Evolutionary conservation across 148 eudicot species (phyloP).

Genomic region (Simmondsia chinensis): DNA sequence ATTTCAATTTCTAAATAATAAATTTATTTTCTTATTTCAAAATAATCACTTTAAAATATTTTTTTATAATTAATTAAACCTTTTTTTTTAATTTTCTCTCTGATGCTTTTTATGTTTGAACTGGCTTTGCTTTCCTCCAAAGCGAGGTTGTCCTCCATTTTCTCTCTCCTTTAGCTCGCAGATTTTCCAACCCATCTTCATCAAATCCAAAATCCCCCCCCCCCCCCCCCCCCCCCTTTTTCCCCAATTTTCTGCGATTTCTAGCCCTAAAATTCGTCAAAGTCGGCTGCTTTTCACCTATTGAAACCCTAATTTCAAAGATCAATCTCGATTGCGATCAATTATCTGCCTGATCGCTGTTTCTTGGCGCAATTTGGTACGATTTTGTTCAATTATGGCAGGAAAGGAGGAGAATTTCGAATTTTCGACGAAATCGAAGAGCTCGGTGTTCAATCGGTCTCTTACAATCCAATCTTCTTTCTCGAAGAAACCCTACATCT

Average conservation of each 20-base stretch:
- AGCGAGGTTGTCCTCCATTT: conserved; percentile 1
- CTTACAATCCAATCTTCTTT: conserved; percentile 30
- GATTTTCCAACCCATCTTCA: conserved; percentile 3
- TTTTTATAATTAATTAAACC: too few relatives aligned
- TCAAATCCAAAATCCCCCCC: background rate
- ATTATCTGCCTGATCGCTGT: too few relatives aligned
- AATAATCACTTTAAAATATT: too few relatives aligned
- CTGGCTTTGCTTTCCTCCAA: conserved; percentile 10
- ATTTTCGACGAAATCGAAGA: conserved; percentile 12
- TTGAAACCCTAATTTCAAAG: too few relatives aligned
- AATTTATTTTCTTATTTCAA: too few relatives aligned
- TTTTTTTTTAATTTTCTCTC: background rate
- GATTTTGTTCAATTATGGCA: too few relatives aligned
- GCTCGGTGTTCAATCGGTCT: conserved; percentile 38
- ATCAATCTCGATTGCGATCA: too few relatives aligned
- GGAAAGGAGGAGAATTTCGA: conserved; percentile 13
- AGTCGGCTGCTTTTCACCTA: too few relatives aligned
- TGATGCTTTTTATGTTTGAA: background rate
- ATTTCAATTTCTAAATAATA: too few relatives aligned
- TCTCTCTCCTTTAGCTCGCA: too few relatives aligned
- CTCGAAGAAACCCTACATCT: conserved; percentile 22
- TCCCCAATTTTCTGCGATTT: background rate
- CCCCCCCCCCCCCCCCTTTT: background rate
- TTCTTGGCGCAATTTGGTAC: too few relatives aligned
- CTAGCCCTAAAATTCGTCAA: background rate